These are phyloP conservation scores for Nicotiana knightiana DNA, from an alignment of 257 asterid species.

Conservation along the genomic window DNA sequence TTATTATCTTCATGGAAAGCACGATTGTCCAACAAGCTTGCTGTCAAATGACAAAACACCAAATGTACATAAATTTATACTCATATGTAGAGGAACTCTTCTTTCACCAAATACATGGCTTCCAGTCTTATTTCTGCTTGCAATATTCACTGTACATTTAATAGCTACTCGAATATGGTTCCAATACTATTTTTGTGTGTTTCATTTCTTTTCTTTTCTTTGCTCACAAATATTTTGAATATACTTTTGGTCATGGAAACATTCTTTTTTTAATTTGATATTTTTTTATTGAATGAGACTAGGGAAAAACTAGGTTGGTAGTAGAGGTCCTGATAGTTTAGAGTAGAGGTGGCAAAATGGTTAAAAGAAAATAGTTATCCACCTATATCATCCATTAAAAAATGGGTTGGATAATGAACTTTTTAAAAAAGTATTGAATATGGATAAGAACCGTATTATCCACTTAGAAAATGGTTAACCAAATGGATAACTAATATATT, in stretches of 20 bases:
- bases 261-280: too few relatives aligned
- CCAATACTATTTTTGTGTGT: not conserved
- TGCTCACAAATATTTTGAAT: too few relatives aligned
- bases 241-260: too few relatives aligned
- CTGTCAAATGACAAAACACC: slow-evolving; percentile 10
- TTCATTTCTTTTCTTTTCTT: not conserved
- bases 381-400: too few relatives aligned
- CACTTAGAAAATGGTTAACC: too few relatives aligned
- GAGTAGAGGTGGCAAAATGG: not conserved
- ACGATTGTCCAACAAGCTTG: slow-evolving; percentile 19
- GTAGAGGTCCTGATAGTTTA: slow-evolving; percentile 17
- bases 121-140: not conserved
- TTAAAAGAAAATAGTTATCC: too few relatives aligned
- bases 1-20: slow-evolving; percentile 18
- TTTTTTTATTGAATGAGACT: not conserved
- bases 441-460: too few relatives aligned
- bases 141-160: not conserved
- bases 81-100: not conserved
- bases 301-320: slow-evolving; percentile 3
- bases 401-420: too few relatives aligned
- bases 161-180: not conserved
- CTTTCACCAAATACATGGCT: not conserved
- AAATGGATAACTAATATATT: too few relatives aligned
- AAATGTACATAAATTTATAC: not conserved
- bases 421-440: too few relatives aligned